These are phyloP conservation scores for Hypericum androsaemum DNA, from an alignment of 345 rosid species.

Conservation along the genomic window DNA sequence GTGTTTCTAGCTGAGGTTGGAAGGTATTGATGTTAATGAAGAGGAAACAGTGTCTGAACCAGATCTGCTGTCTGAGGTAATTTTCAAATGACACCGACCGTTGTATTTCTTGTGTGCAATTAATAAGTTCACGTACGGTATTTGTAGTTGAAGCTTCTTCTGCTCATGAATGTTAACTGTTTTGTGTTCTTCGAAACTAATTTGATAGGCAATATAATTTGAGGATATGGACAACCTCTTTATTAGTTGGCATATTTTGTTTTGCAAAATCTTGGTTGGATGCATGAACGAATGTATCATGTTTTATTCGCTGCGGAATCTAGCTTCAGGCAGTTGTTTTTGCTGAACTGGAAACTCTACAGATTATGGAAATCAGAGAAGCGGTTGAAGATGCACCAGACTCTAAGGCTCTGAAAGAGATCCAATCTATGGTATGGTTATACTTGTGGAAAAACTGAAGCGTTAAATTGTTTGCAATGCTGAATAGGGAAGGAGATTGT, in stretches of 20 bases:
- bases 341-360: slow-evolving; percentile 10
- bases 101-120: background rate
- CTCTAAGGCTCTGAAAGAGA: slow-evolving; percentile 43
- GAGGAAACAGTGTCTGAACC: slow-evolving; percentile 88
- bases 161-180: no score
- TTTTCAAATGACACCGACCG: background rate
- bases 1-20: slow-evolving; percentile 51
- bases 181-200: no score
- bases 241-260: no score
- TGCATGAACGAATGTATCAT: no score
- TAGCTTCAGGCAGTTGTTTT: background rate
- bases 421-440: slow-evolving; percentile 47
- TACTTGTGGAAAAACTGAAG: slow-evolving; percentile 7
- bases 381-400: slow-evolving; percentile 70
- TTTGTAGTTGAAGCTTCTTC: background rate
- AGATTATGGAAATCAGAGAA: slow-evolving; percentile 94
- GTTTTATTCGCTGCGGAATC: no score
- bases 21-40: slow-evolving; percentile 62
- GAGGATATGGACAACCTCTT: no score
- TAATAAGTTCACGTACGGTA: background rate
- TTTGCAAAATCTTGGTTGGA: no score
- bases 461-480: no score
- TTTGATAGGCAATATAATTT: no score
- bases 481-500: no score
- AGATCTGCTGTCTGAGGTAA: slow-evolving; percentile 65